These are phyloP conservation scores for Aethionema arabicum DNA, from an alignment of 345 rosid genomes.

Conservation along the genomic window DNA sequence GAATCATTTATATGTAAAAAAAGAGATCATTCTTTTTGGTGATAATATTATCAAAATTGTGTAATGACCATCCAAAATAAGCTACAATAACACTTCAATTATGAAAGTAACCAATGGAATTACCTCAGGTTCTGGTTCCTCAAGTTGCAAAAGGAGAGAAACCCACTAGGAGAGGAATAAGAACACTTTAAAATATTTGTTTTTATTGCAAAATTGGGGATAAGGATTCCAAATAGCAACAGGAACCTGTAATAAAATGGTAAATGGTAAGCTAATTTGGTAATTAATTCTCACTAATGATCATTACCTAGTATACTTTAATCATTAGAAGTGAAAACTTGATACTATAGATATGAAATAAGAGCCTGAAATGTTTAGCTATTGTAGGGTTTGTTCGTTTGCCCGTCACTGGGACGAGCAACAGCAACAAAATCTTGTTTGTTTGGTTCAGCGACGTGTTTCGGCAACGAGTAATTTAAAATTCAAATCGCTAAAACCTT, in stretches of 20 bases:
- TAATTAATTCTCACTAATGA: constrained; percentile 57
- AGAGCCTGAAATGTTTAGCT: constrained; percentile 25
- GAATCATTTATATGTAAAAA: constrained; percentile 25
- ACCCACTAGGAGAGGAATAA: constrained; percentile 44
- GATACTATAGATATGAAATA: constrained; percentile 28
- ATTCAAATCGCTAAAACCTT: no score
- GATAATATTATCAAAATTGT: constrained; percentile 19
- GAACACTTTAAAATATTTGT: constrained; percentile 38
- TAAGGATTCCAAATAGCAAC: constrained; percentile 45
- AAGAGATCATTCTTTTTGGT: constrained; percentile 26
- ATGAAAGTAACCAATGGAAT: constrained; percentile 21
- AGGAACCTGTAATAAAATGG: constrained; percentile 27
- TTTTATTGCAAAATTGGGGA: constrained; percentile 35
- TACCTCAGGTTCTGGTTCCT: constrained; percentile 31
- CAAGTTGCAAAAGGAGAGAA: constrained; percentile 47
- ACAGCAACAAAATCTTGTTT: no score
- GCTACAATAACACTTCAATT: constrained; percentile 35
- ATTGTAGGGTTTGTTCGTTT: no score
- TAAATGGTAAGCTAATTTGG: constrained; percentile 46
- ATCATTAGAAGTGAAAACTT: constrained; percentile 45
- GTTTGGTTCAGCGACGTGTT: no score
- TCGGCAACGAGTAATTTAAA: no score
- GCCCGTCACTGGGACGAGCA: no score
- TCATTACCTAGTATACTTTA: constrained; percentile 46
- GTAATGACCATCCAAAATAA: constrained; percentile 12